Base-by-base conservation (phyloP, 495 filamentous ascomycete genomes). In the Daldinia grandis region DNA sequence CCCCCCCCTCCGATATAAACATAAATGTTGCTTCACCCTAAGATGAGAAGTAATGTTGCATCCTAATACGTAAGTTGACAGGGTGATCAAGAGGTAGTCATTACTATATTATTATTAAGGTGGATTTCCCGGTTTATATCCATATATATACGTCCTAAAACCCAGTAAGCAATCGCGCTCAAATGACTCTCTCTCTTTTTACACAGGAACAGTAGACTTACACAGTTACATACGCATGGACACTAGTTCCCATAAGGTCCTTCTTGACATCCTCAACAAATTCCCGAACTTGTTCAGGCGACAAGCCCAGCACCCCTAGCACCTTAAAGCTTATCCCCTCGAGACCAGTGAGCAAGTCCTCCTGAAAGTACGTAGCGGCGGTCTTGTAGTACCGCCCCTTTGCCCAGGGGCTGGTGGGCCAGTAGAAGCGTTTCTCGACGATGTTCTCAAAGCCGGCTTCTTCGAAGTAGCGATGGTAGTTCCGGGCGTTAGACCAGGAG, bases 381-480 rank as follows among this genome's bases (percentile, higher is more conserved):
- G 69, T 76, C 69, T 79, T 78, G 49, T 66, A 74, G 68, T 79
- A 73, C 6, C 12, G 25, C 2, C 74, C 77, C 54, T 75, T 76
- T 0, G 77, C 76, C 77, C 77, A 79, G 8, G 74, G 76, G 17
- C 69, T 72, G 12, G 71, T 69, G 1, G 77, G 77, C 77, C 77
- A 79, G 66, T 75, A 78, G 51, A 75, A 78, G 4, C 70, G 64
- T 47, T 56, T 61, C 56, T 76, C 74, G 31, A 72, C 70, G 9
- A 79, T 60, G 56, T 72, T 44, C 54, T 67, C 69, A 68, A 78
- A 76, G 9, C 76, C 76, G 9, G 76, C 73, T 40, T 74, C 73
- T 21, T 69, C 55, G 42, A 78, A 76, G 44, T 64, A 74, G 12
- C 63, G 47, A 9, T 30, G 38, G 58, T 78, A 78, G 50, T 74